Percentiles rank a stretch among this genome's conserved stretches.
These are phyloP conservation scores for Kuraishia floccosa DNA, from an alignment of 805 yeast genomes.

Conservation along the genomic window DNA sequence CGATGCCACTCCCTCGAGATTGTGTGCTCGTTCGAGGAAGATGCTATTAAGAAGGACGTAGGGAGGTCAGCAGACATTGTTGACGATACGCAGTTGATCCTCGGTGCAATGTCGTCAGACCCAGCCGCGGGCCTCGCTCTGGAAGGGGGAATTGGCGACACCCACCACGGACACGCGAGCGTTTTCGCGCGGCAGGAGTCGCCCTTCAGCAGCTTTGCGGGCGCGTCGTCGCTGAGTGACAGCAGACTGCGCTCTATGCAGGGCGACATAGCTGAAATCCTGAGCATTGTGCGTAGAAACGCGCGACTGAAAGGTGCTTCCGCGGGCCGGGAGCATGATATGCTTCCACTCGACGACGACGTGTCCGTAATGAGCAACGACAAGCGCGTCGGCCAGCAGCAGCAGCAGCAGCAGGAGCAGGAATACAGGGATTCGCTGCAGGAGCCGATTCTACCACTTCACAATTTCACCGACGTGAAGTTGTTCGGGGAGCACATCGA, in stretches of 20 bases:
- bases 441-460: conserved; percentile 5
- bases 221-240: neutral
- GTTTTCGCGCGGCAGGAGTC: neutral
- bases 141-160: neutral
- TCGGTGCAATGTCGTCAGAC: conserved; percentile 1
- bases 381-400: conserved; percentile 1
- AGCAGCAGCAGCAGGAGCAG: neutral
- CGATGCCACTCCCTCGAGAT: conserved; percentile 44
- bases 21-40: conserved; percentile 38
- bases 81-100: neutral
- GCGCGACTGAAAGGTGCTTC: neutral
- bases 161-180: neutral
- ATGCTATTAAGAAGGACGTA: conserved; percentile 2
- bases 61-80: conserved; percentile 3
- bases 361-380: neutral
- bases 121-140: neutral
- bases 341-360: neutral
- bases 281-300: conserved; percentile 1
- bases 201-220: conserved; percentile 2
- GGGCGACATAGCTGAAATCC: conserved; percentile 1
- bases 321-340: neutral
- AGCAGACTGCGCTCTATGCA: conserved; percentile 2
- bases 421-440: conserved; percentile 14
- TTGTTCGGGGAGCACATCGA: conserved; percentile 10
- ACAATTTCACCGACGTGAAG: conserved; percentile 4